phyloP scores from a whole-genome alignment of 2,329 filamentous ascomycete species.

The Neoscytalidium dimidiatum region DNA sequence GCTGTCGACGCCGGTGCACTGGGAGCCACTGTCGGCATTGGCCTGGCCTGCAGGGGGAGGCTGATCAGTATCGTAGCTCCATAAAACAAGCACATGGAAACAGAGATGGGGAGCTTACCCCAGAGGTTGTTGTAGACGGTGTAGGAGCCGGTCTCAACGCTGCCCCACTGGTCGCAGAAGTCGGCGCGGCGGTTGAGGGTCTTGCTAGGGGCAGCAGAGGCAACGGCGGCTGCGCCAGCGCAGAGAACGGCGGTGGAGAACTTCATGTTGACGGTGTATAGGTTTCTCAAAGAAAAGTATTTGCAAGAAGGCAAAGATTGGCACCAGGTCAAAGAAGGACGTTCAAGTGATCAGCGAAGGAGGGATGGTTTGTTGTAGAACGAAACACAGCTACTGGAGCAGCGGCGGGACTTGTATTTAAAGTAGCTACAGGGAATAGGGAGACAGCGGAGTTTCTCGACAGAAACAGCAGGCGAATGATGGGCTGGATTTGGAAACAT shows the following conservation, averaged over 20 bases:
- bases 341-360: neutral
- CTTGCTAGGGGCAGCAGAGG: conserved; percentile 29
- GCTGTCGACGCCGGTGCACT: conserved; percentile 48
- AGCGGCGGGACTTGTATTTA: conserved; percentile 3
- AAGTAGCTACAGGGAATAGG: neutral
- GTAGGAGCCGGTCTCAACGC: conserved; percentile 29
- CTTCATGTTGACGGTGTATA: conserved; percentile 29
- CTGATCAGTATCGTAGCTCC: no score
- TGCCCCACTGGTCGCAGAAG: conserved; percentile 37
- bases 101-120: no score
- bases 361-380: no score
- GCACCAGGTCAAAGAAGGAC: neutral
- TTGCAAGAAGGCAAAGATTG: neutral
- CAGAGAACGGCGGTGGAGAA: conserved; percentile 27
- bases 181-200: conserved; percentile 34
- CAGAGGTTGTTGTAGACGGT: conserved; percentile 48
- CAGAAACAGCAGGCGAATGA: neutral
- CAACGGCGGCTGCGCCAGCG: conserved; percentile 31
- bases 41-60: no score
- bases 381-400: neutral
- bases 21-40: conserved; percentile 45
- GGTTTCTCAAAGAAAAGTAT: neutral
- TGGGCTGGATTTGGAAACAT: neutral
- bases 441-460: neutral
- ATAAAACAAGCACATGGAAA: no score